Evolutionary conservation across 169 alveolate genomes (phyloP).

Genomic region (Eimeria tenella): DNA sequence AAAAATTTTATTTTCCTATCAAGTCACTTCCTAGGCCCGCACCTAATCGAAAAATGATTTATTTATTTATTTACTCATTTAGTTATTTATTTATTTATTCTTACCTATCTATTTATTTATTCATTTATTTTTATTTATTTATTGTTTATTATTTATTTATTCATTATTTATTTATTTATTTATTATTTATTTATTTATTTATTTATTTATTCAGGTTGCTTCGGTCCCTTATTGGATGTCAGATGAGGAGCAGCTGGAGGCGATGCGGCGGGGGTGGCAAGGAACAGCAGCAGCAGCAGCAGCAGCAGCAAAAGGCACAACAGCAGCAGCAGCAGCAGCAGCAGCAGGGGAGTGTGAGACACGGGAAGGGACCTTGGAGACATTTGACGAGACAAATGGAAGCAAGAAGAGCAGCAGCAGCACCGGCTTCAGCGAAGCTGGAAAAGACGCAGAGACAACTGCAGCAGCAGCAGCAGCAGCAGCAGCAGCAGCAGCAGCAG

Average conservation of each 20-base stretch:
- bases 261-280: constrained; percentile 69
- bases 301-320: too few relatives aligned
- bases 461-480: not conserved
- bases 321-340: too few relatives aligned
- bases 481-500: not conserved
- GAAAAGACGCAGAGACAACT: not conserved
- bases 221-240: constrained; percentile 49
- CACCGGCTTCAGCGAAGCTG: not conserved
- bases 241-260: not conserved
- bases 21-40: too few relatives aligned
- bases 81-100: too few relatives aligned
- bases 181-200: not conserved
- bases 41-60: too few relatives aligned
- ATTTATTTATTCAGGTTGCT: constrained; percentile 22
- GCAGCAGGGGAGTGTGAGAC: too few relatives aligned
- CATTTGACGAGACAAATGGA: not conserved
- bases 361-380: not conserved
- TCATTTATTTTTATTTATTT: not conserved
- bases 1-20: too few relatives aligned
- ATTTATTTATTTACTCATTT: too few relatives aligned
- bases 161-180: not conserved
- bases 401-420: not conserved
- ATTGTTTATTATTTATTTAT: not conserved
- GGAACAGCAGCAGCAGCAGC: not conserved
- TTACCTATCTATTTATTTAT: too few relatives aligned